These are phyloP conservation scores for Sporothrix pallida DNA, from an alignment of 2,329 filamentous ascomycete species.

Conservation along the genomic window DNA sequence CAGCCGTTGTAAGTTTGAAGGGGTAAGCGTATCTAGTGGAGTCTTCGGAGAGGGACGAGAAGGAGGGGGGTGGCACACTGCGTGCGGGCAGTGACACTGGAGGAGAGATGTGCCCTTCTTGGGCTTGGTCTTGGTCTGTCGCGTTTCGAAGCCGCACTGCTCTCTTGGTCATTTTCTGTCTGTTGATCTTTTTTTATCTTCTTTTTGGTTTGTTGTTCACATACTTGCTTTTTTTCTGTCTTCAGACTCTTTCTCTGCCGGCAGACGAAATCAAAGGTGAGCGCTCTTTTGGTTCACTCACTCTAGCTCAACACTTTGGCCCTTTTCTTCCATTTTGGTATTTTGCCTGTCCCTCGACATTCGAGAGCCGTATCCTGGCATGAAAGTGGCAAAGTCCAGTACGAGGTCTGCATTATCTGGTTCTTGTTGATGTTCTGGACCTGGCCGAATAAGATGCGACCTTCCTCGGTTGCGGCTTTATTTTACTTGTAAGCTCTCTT, in stretches of 20 bases:
- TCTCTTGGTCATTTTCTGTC: conserved; percentile 5
- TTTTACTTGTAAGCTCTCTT: neutral
- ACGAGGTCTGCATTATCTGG: neutral
- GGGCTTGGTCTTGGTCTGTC: neutral
- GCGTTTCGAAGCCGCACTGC: conserved; percentile 14
- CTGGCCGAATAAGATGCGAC: neutral
- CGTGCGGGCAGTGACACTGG: neutral
- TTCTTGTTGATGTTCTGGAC: conserved; percentile 20
- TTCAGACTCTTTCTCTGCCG: neutral
- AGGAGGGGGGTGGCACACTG: neutral
- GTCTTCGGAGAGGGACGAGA: conserved; percentile 23
- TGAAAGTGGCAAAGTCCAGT: conserved; percentile 23
- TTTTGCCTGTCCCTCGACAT: neutral
- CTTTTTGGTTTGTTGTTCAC: neutral
- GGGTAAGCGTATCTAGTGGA: conserved; percentile 36
- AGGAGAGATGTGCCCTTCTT: conserved; percentile 5
- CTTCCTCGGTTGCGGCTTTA: neutral
- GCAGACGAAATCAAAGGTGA: neutral
- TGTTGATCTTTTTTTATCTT: neutral
- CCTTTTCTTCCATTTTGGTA: neutral
- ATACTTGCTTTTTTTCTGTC: neutral
- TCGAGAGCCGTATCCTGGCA: conserved; percentile 5
- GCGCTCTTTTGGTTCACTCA: neutral
- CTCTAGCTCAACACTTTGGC: too few relatives aligned
- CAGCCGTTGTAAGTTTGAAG: conserved; percentile 38